These are phyloP conservation scores for Triglochin maritima DNA, from an alignment of 106 monocot genomes.

Conservation along the genomic window DNA sequence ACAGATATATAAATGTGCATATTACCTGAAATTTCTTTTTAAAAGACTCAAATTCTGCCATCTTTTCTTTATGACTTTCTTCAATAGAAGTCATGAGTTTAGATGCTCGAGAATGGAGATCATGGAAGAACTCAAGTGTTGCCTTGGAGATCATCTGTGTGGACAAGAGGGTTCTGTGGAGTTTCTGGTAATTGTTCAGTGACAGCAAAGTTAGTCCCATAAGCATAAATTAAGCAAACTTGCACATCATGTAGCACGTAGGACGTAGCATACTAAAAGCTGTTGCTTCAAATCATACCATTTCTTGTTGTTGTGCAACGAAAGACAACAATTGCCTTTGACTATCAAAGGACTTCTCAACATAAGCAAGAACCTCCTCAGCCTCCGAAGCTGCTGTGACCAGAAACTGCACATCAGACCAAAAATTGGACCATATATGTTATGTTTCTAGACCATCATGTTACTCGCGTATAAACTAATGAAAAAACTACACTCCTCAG, in stretches of 20 bases:
- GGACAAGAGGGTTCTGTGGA: slow-evolving; percentile 34
- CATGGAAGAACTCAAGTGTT: slow-evolving; percentile 43
- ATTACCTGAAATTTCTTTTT: slow-evolving; percentile 44
- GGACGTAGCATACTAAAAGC: slow-evolving; percentile 1
- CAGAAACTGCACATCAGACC: slow-evolving; percentile 36
- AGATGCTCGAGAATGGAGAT: slow-evolving; percentile 20
- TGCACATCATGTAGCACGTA: background rate
- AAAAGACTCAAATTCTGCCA: slow-evolving; percentile 23
- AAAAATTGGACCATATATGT: background rate
- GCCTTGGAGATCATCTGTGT: slow-evolving; percentile 41
- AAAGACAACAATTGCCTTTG: slow-evolving; percentile 33
- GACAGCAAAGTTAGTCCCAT: too few relatives aligned
- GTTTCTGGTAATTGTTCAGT: slow-evolving; percentile 18
- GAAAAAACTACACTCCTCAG: background rate
- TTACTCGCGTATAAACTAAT: background rate
- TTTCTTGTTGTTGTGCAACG: slow-evolving; percentile 39
- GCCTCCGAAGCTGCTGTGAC: slow-evolving; percentile 40
- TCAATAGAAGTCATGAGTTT: slow-evolving; percentile 22
- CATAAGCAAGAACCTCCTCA: slow-evolving; percentile 34
- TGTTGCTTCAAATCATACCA: slow-evolving; percentile 16
- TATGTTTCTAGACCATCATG: background rate
- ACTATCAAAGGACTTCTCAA: slow-evolving; percentile 33
- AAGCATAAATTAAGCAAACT: background rate
- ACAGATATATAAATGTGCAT: background rate
- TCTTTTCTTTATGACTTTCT: slow-evolving; percentile 28